Conservation (phyloP, 1,139 yeast genomes). For the Yamadazyma membranifaciens region DNA sequence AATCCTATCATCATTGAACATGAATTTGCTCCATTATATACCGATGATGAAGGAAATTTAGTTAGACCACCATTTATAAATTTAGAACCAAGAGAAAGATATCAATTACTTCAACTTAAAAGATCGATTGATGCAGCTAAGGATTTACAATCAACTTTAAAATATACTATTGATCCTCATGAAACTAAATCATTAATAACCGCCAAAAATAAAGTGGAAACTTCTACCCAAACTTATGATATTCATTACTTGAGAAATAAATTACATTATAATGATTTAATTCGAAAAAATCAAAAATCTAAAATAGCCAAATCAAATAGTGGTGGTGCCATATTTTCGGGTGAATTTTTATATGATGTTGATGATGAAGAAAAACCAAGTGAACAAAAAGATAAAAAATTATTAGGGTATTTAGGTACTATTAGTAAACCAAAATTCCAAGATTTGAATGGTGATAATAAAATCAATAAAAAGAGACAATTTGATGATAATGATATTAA, state of each 20-base stretch:
- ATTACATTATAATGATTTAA: conserved; percentile 21
- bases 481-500: conserved; percentile 7
- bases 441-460: not conserved
- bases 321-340: conserved; percentile 28
- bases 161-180: conserved; percentile 41
- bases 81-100: conserved; percentile 45
- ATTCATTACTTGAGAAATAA: conserved; percentile 26
- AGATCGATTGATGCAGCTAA: conserved; percentile 38
- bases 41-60: conserved; percentile 37
- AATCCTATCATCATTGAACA: conserved; percentile 17
- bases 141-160: conserved; percentile 29
- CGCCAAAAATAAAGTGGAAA: conserved; percentile 32
- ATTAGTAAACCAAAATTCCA: conserved; percentile 30
- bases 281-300: conserved; percentile 14
- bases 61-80: conserved; percentile 49
- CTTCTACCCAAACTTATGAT: conserved; percentile 44
- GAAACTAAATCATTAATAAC: conserved; percentile 29
- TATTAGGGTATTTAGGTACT: conserved; percentile 33
- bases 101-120: conserved; percentile 41
- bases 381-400: conserved; percentile 13
- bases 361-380: conserved; percentile 13
- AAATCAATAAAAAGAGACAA: conserved; percentile 10
- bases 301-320: conserved; percentile 13
- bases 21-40: conserved; percentile 34
- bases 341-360: conserved; percentile 39